A percentile compares a stretch with the other conserved stretches of the same genome.
These are phyloP conservation scores for Bacterosira constricta DNA, from an alignment of 108 stramenopile genomes.

Conservation along the genomic window DNA sequence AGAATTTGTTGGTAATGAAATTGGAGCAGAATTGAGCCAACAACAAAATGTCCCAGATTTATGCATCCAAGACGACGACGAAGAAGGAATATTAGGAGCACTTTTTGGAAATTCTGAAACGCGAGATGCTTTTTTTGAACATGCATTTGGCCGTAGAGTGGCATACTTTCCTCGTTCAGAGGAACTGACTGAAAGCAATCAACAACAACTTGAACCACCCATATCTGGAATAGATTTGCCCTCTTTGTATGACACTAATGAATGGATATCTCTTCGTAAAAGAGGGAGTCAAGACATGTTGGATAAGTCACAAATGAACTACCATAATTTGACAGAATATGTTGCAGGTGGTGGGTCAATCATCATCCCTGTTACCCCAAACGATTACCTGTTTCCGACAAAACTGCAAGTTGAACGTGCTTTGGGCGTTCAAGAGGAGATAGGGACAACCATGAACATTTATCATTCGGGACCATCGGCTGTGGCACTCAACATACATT, in stretches of 20 bases:
- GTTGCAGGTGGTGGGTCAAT: constrained; percentile 26
- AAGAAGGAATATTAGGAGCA: constrained; percentile 8
- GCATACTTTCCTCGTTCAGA: constrained; percentile 8
- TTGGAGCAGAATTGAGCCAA: constrained; percentile 3
- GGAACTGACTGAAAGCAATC: neutral
- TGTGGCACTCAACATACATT: constrained; percentile 42
- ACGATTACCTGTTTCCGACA: constrained; percentile 9
- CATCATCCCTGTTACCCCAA: constrained; percentile 24
- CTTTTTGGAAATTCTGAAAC: constrained; percentile 15
- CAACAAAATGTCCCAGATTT: neutral
- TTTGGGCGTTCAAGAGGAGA: constrained; percentile 5
- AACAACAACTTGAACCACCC: neutral
- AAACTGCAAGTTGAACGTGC: constrained; percentile 11
- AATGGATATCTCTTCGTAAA: constrained; percentile 27
- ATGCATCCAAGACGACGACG: neutral
- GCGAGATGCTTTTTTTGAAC: constrained; percentile 7
- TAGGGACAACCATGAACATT: constrained; percentile 22
- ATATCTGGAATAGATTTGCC: constrained; percentile 17
- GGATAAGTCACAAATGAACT: constrained; percentile 18
- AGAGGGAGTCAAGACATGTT: constrained; percentile 21
- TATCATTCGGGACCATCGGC: constrained; percentile 31
- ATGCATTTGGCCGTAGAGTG: constrained; percentile 18
- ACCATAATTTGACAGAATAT: constrained; percentile 16
- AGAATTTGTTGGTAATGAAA: constrained; percentile 14
- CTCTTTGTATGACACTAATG: constrained; percentile 15